Conservation (phyloP, 1,284 basidiomycete species). For the Ustilago tritici region DNA sequence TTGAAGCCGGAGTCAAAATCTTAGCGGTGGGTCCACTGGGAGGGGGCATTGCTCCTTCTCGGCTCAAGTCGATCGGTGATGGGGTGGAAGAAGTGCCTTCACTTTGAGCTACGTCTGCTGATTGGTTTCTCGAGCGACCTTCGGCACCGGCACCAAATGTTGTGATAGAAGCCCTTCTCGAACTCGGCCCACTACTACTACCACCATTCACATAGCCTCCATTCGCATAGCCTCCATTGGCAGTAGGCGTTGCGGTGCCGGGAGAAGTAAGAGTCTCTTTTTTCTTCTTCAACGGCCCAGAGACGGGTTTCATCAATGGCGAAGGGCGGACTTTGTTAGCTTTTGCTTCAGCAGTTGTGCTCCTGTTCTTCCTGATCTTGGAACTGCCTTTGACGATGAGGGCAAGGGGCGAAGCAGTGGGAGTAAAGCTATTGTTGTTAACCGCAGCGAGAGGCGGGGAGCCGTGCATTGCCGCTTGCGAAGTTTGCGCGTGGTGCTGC, state of each 20-base stretch:
- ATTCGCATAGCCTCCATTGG: slow-evolving; percentile 18
- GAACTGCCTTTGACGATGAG: slow-evolving; percentile 51
- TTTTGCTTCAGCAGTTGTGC: slow-evolving; percentile 57
- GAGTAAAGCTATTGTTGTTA: slow-evolving; percentile 44
- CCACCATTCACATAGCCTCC: slow-evolving; percentile 17
- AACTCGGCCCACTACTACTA: slow-evolving; percentile 19
- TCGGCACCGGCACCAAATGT: slow-evolving; percentile 4
- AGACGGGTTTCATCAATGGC: slow-evolving; percentile 65
- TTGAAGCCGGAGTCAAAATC: slow-evolving; percentile 63
- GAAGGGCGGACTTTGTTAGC: slow-evolving; percentile 65
- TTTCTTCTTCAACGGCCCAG: slow-evolving; percentile 48
- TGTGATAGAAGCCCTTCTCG: slow-evolving; percentile 34
- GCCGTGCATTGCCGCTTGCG: slow-evolving; percentile 26
- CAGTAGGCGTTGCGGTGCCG: slow-evolving; percentile 24
- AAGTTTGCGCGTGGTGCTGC: slow-evolving; percentile 60
- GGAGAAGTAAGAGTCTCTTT: slow-evolving; percentile 35
- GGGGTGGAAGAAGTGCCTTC: slow-evolving; percentile 62
- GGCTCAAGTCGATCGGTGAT: slow-evolving; percentile 61
- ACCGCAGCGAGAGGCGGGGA: slow-evolving; percentile 43
- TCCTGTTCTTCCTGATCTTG: slow-evolving; percentile 58
- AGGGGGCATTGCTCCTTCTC: slow-evolving; percentile 50
- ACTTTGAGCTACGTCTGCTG: slow-evolving; percentile 57
- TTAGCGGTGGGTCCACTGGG: slow-evolving; percentile 45
- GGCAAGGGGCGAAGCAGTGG: slow-evolving; percentile 56
- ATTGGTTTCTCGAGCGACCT: slow-evolving; percentile 40